Percentiles rank a stretch among this genome's conserved stretches.
Conservation (phyloP, 345 rosid genomes). For the Nasturtium officinale region DNA sequence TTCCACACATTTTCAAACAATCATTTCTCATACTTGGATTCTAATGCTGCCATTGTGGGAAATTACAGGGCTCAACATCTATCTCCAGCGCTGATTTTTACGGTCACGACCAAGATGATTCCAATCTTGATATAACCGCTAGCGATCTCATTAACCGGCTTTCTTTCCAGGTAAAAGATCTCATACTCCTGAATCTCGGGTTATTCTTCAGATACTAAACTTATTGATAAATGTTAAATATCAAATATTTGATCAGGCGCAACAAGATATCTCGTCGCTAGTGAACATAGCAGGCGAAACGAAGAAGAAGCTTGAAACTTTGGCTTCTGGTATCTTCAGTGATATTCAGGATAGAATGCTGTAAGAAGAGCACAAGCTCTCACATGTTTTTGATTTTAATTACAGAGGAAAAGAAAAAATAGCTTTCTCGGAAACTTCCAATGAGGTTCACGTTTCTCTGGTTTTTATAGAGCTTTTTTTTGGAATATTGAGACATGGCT, state of each 20-base stretch:
- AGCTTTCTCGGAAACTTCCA: constrained; percentile 22
- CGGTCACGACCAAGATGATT: constrained; percentile 57
- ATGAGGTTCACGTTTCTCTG: constrained; percentile 29
- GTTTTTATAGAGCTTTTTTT: constrained; percentile 26
- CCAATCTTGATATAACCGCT: constrained; percentile 74
- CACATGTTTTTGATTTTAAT: constrained; percentile 22
- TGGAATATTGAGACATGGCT: constrained; percentile 24
- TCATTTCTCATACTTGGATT: neutral
- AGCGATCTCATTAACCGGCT: constrained; percentile 87
- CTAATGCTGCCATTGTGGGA: constrained; percentile 8
- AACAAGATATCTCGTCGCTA: constrained; percentile 88
- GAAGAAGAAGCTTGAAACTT: constrained; percentile 85
- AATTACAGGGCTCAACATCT: constrained; percentile 74
- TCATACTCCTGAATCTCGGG: neutral
- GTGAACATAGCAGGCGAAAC: constrained; percentile 98
- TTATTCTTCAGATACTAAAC: neutral
- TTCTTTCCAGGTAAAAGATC: constrained; percentile 80
- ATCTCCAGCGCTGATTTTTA: constrained; percentile 97
- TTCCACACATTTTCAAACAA: neutral
- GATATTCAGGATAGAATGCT: constrained; percentile 97
- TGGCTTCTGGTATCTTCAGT: constrained; percentile 78
- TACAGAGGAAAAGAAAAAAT: constrained; percentile 15
- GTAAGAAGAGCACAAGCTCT: constrained; percentile 40
- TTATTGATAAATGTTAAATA: neutral
- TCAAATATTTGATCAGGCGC: constrained; percentile 61